Evolutionary conservation across 2,329 filamentous ascomycete species (phyloP), one percentile per base, ranked within the genome.

Genomic region (Fusarium neocosmosporiellum): DNA sequence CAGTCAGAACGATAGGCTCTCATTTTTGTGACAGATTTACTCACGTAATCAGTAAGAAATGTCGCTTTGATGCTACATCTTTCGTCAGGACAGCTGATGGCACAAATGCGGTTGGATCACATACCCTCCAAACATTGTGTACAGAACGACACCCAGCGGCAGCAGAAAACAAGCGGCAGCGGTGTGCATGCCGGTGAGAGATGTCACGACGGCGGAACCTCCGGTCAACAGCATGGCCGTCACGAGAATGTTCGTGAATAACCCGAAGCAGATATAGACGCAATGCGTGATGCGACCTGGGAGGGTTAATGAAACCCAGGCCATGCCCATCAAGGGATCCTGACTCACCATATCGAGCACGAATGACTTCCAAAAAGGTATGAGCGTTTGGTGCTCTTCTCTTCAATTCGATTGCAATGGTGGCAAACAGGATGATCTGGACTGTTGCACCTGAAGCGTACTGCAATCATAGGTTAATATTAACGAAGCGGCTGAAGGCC

Each of bases 211-310:
- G 0, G 83, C 83, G 6, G 83, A 79, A 46, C 94, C 95, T 68
- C 95, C 95, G 20, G 94, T 94, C 70, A 98, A 88, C 58, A 98
- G 84, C 94, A 97, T 97, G 57, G 94, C 91, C 2, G 94, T 96
- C 34, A 98, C 95, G 6, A 97, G 87, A 46, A 97, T 93, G 77
- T 96, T 95, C 37, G 94, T 97, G 82, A 93, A 91, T 18, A 96
- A 84, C 33, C 93, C 94, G 72, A 97, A 97, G 3, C 92, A 86
- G 72, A 95, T 93, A 80, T 94, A 98, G 3, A 95, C 93, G 8
- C 91, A 84, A 78, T 98, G 95, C 0, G 93, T 91, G 6, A 82
- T 66, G 0, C 82, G 82, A 70, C 95, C 55, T 58, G 5, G 8
- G 8, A 20, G 10, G 14, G 7, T 39, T 41, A 29, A 16, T n/a